Base-by-base conservation (phyloP, 176 grass and related monocot species). In the Musa troglodytarum region DNA sequence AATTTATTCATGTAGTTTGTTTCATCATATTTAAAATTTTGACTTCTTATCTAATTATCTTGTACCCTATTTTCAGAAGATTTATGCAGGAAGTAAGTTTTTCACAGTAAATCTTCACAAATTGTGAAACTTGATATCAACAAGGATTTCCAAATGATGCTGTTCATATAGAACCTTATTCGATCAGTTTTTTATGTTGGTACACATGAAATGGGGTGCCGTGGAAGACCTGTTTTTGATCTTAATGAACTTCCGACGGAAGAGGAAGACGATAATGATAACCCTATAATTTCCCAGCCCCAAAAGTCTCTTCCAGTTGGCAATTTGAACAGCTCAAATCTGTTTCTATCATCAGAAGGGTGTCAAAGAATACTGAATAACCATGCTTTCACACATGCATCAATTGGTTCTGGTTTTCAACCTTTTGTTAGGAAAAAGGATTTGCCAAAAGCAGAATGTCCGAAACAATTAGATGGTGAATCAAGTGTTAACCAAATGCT, bases 141-240 rank as follows among this genome's bases (percentile, higher is more conserved):
- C 20, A 16, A 10, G 28, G 14, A 25, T 70, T 28, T 2, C 20
- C 16, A 3, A 15, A n/a, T 17, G n/a, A 69, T 10, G 67, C 49
- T 51, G 49, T 70, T 15, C 0, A n/a, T 26, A 2, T 65, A 65
- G 26, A 15, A 10, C 34, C 49, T 20, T 1, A 20, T 34, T 70
- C 57, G 3, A 61, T 43, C 76, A 85, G 65, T 83, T 92, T 88
- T 94, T 89, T 92, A 86, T 89, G 87, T 95, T 43, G 34, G 87
- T 95, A 98, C 88, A 89, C 82, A 92, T 95, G 96, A 87, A 86
- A 99, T 99, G 96, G 96, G 70, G 10, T 89, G 91, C 89, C 88
- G 88, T 79, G 96, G 86, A 89, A 99, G 43, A 83, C 90, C 88
- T 76, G 66, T 99, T 77, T 99, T 99, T 86, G 96, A 99, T 75